Base-by-base conservation (phyloP, 805 yeast genomes). In the Kregervanrija pseudodelftensis region DNA sequence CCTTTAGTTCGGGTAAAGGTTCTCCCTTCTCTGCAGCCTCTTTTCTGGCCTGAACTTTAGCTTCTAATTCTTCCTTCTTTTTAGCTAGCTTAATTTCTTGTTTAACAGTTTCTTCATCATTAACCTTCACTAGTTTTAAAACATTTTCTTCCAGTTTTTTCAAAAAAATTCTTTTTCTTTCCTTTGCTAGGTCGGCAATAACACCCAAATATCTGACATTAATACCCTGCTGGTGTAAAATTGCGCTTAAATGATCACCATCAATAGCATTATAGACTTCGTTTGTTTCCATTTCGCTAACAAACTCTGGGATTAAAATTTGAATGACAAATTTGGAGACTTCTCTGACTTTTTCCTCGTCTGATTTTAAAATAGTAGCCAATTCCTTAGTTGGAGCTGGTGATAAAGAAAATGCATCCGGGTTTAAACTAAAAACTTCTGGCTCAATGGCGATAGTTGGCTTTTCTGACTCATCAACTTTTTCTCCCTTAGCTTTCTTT, bases 201-300 rank as follows among this genome's bases (percentile, higher is more conserved):
- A 57, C 63, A 48, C 96, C 96, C 56, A 91, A 72, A 59, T 91
- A 91, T 68, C 98, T 83, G 65, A 90, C 60, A 63, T 88, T 90
- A 61, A 91, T 80, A 71, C 99, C 99, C 44, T 72, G 69, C 50
- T 76, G 76, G 64, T 93, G 99, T 65, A 91, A 64, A 43, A 73
- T 60, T 36, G 72, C 68, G 14, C 85, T 67, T 54, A 93, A 74
- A 56, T 89, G 93, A 3, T 65, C 59, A 52, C 98, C 96, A 59
- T 89, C 95, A 45, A 85, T 69, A 37, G 98, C 96, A 34, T 81
- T 76, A 41, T 73, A 66, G 9, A 63, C 50, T 15, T 68, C 64
- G 36, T 77, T 76, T 8, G 69, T 66, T 13, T 73, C 67, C 28
- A 85, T 62, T 17, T 79, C 85, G 11, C 62, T 61, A 52, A 88